A percentile compares a stretch with the other conserved stretches of the same genome.
Conservation (phyloP, 2,329 filamentous ascomycete genomes). For the Sporothrix variecibatus region DNA sequence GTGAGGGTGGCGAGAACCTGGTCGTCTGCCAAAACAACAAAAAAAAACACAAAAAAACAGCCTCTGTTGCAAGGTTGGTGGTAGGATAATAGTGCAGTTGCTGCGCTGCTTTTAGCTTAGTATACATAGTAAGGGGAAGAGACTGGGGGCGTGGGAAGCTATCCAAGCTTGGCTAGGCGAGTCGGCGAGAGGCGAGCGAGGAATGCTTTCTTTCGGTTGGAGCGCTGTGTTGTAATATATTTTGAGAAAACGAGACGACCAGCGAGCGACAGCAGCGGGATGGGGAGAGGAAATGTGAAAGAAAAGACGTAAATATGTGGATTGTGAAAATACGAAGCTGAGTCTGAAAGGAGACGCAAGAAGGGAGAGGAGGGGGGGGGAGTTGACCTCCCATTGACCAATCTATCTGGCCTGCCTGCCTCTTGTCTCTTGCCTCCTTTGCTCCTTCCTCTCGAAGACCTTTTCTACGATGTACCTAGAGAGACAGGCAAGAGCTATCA, state of each 20-base stretch:
- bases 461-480: neutral
- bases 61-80: neutral
- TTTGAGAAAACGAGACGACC: neutral
- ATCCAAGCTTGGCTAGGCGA: slow-evolving; percentile 26
- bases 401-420: neutral
- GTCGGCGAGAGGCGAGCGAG: neutral
- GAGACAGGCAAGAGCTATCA: neutral
- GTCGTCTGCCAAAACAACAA: neutral
- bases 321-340: neutral
- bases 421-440: neutral
- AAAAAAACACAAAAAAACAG: slow-evolving; percentile 22
- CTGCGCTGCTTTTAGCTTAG: slow-evolving; percentile 26
- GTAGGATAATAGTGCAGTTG: slow-evolving; percentile 5
- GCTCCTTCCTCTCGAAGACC: neutral
- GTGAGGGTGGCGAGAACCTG: slow-evolving; percentile 26
- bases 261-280: too few species aligned
- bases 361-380: neutral
- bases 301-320: neutral
- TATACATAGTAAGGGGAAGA: slow-evolving; percentile 21
- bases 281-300: neutral
- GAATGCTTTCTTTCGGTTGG: slow-evolving; percentile 21
- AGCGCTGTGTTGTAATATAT: slow-evolving; percentile 1
- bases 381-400: neutral
- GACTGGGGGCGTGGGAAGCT: slow-evolving; percentile 22
- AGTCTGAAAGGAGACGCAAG: neutral